Evolutionary conservation across 306 rosid species (phyloP), one percentile per base, ranked within the genome.

Genomic region (Cucurbita moschata): DNA sequence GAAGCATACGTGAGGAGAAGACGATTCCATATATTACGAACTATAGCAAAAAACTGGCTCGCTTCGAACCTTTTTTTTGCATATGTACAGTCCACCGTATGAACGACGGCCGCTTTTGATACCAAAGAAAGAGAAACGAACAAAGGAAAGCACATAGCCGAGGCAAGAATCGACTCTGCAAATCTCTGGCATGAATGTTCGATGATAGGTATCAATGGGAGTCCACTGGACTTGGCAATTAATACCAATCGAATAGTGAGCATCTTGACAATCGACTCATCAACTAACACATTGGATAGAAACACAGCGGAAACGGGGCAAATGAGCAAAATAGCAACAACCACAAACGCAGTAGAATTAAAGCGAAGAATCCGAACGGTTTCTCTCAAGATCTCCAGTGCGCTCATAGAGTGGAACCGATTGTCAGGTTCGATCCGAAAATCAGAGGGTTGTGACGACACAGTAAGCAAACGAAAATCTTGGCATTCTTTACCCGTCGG

Each of bases 361-460:
- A 79, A 90, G 79, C 99, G 82, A 40, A 95, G 92, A 76, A 95
- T 88, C 64, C 91, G 84, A 3, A 91, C 88, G 0, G 97, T 85
- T 70, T 95, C 97, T 78, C 92, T 86, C 76, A 95, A 76, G 81
- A 95, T 95, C 77, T 95, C 96, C 82, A 89, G 80, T 8, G 99
- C 99, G 82, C 79, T 91, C 99, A 89, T 91, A 8, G 97, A 79
- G 49, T 81, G 90, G 64, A 86, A 75, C 71, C 58, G 80, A 23
- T 66, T 40, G 49, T 76, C 21, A 30, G 62, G 70, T 61, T 43
- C 79, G 77, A 72, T 57, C 65, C 46, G 76, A 43, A 68, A 77
- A 75, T 80, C 82, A 59, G 86, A 64, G 13, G 73, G 55, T 68
- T 83, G 86, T 49, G 84, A 68, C 60, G 86, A 86, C 14, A 83